Evolutionary conservation across 345 rosid species (phyloP), one percentile per base, ranked within the genome.

Genomic region (Rhodamnia rubescens): DNA sequence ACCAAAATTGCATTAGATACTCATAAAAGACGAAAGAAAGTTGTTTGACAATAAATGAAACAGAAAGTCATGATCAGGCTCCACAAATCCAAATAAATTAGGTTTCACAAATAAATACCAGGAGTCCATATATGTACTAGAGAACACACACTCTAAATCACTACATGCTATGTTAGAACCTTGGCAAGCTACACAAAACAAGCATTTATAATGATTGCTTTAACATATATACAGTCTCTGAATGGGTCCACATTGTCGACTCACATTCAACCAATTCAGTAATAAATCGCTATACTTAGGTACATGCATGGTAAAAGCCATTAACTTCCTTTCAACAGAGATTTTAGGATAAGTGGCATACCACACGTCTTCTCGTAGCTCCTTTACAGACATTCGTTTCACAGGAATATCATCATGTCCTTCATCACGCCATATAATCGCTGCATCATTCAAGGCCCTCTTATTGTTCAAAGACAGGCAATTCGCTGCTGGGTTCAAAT

Each of bases 311-410:
- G 44, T 18, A 69, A 32, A 69, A 32, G 78, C 78, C 78, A 32
- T 32, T 69, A 69, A 69, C 78, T 32, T 32, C 0, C 32, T 36
- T 69, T 69, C 47, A 69, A 69, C 47, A 32, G 78, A 69, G 24
- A 64, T 40, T 69, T 69, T 32, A 69, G 32, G 47, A 18, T 69
- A 69, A 69, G 24, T 32, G 44, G 78, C 95, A 90, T 94, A 97
- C 99, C 99, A 96, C 88, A 96, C 99, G 75, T 96, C 95, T 52
- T 85, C 57, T 36, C 91, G 94, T 89, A 96, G 90, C 86, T 95
- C 98, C 87, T 88, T 53, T 18, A 95, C 94, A n/a, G 96, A 92
- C 98, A 96, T 91, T 83, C 89, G 87, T 22, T 91, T 91, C 22
- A 95, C 90, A 78, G 97, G 98, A 85, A 89, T 87, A 90, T 93